phyloP scores from a whole-genome alignment of 2,329 filamentous ascomycete genomes.

The Byssochlamys sp. region DNA sequence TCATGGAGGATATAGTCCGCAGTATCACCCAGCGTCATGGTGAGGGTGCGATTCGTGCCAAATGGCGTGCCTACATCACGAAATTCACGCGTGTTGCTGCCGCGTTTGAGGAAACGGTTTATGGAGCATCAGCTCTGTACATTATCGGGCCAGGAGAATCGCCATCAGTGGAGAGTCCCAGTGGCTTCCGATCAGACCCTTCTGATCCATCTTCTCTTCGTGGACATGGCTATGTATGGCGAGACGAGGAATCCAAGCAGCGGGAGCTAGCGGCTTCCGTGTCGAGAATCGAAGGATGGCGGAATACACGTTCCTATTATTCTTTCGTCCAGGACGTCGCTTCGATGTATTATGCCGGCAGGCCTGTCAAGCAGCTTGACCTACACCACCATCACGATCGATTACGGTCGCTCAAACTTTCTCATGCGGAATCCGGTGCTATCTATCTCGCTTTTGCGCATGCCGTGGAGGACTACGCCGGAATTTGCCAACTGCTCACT shows the following conservation, averaged over 20 bases:
- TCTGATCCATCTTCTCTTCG: constrained; percentile 46
- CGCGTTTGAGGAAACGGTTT: constrained; percentile 90
- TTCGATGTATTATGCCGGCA: constrained; percentile 28
- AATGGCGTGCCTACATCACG: constrained; percentile 89
- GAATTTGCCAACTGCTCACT: constrained; percentile 72
- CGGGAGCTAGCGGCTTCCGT: constrained; percentile 86
- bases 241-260: constrained; percentile 68
- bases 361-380: constrained; percentile 46
- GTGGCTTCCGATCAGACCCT: constrained; percentile 25
- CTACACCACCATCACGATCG: constrained; percentile 88
- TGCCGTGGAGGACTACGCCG: constrained; percentile 68
- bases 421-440: constrained; percentile 64
- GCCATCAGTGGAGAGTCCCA: constrained; percentile 43
- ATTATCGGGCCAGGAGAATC: constrained; percentile 64
- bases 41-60: constrained; percentile 78
- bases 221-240: constrained; percentile 93
- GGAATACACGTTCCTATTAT: constrained; percentile 89
- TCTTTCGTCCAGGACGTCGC: constrained; percentile 72
- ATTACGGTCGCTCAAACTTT: constrained; percentile 70
- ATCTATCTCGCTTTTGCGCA: constrained; percentile 75
- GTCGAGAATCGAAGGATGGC: constrained; percentile 90
- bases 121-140: constrained; percentile 80
- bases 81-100: constrained; percentile 88
- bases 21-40: constrained; percentile 80
- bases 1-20: constrained; percentile 76